Evolutionary conservation across 2,329 filamentous ascomycete species (phyloP).

Genomic region (Sphaceloma murrayae): DNA sequence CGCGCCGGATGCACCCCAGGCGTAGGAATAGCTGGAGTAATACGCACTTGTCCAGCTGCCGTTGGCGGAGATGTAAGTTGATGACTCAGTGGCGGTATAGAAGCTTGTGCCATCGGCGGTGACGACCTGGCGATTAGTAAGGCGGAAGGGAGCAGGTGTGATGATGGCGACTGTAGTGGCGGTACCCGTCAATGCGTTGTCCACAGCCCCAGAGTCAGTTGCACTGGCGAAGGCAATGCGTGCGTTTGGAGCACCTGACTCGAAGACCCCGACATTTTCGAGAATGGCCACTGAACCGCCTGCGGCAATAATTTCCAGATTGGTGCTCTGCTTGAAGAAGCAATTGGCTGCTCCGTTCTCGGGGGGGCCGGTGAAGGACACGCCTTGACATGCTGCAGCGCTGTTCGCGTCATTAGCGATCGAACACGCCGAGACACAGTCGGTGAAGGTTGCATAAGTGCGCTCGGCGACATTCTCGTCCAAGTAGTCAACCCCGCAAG

Average conservation of each 20-base stretch:
- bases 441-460: slow-evolving; percentile 24
- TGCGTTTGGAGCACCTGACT: slow-evolving; percentile 3
- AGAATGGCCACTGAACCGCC: slow-evolving; percentile 27
- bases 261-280: slow-evolving; percentile 17
- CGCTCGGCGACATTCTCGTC: slow-evolving; percentile 23
- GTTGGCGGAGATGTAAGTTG: slow-evolving; percentile 21
- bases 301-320: slow-evolving; percentile 21
- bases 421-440: slow-evolving; percentile 29
- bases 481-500: slow-evolving; percentile 27
- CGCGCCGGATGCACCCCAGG: slow-evolving; percentile 14
- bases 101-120: slow-evolving; percentile 26
- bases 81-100: slow-evolving; percentile 25
- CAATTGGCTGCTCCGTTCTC: slow-evolving; percentile 24
- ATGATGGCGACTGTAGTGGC: slow-evolving; percentile 14
- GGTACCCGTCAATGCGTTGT: slow-evolving; percentile 1
- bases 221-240: slow-evolving; percentile 25
- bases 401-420: slow-evolving; percentile 25
- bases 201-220: slow-evolving; percentile 18
- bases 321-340: slow-evolving; percentile 26
- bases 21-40: slow-evolving; percentile 13
- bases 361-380: slow-evolving; percentile 24
- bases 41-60: slow-evolving; percentile 15
- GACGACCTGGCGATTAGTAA: slow-evolving; percentile 25
- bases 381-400: slow-evolving; percentile 26
- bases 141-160: slow-evolving; percentile 24